These are phyloP conservation scores for Adiantum capillusveneris DNA, from an alignment of 75 land plant species.

Conservation along the genomic window DNA sequence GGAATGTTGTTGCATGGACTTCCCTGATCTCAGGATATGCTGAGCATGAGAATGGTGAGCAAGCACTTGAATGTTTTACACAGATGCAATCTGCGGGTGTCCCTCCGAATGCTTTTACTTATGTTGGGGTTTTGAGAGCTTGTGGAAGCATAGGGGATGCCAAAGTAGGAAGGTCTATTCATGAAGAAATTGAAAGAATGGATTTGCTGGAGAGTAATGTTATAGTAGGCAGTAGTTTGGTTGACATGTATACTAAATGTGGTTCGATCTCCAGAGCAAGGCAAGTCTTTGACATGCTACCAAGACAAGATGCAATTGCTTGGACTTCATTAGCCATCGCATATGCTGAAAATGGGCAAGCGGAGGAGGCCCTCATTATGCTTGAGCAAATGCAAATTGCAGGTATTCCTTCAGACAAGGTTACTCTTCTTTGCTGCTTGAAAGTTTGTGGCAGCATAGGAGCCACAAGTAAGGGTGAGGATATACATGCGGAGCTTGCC, in stretches of 20 bases:
- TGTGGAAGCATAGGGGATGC: too few relatives aligned
- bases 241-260: too few relatives aligned
- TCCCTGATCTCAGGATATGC: slow-evolving; percentile 50
- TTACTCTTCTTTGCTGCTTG: slow-evolving; percentile 27
- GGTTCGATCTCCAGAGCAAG: too few relatives aligned
- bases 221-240: too few relatives aligned
- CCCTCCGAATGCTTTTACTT: too few relatives aligned
- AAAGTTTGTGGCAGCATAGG: slow-evolving; percentile 33
- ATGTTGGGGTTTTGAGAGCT: too few relatives aligned
- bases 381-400: slow-evolving; percentile 45
- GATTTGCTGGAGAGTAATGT: too few relatives aligned
- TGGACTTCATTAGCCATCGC: slow-evolving; percentile 10
- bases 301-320: slow-evolving; percentile 4
- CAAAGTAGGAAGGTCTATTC: too few relatives aligned
- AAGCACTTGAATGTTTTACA: slow-evolving; percentile 43
- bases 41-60: slow-evolving; percentile 16
- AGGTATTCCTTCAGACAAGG: slow-evolving; percentile 29
- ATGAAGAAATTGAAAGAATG: too few relatives aligned
- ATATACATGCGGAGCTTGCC: slow-evolving; percentile 16
- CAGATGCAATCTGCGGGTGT: slow-evolving; percentile 43
- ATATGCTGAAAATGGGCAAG: slow-evolving; percentile 26
- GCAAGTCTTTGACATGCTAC: slow-evolving; percentile 3
- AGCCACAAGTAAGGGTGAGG: slow-evolving; percentile 19
- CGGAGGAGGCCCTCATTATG: slow-evolving; percentile 36
- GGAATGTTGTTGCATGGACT: slow-evolving; percentile 51